Evolutionary conservation across 352 stramenopile species (phyloP).

Genomic region (Pythium grandisporangium): DNA sequence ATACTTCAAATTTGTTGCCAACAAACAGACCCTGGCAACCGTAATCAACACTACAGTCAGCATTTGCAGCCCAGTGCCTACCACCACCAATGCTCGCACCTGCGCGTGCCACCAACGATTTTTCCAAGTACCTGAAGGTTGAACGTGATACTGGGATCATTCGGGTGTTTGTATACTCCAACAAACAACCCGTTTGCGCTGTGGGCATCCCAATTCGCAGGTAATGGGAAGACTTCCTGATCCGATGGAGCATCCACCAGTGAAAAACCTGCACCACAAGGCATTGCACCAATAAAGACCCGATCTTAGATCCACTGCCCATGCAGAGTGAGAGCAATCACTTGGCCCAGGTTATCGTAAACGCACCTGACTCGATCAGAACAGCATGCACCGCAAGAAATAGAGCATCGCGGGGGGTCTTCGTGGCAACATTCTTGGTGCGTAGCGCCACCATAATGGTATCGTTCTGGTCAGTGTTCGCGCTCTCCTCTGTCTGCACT

Average conservation of each 20-base stretch:
- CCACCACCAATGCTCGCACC: too few species aligned
- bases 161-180: slow-evolving; percentile 39
- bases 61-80: too few species aligned
- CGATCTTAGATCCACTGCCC: too few species aligned
- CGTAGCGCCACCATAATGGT: slow-evolving; percentile 27
- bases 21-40: slow-evolving; percentile 54
- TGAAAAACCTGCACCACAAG: slow-evolving; percentile 25
- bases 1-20: slow-evolving; percentile 67
- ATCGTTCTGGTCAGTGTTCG: too few species aligned
- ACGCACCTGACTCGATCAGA: slow-evolving; percentile 56
- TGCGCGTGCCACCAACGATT: too few species aligned
- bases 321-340: too few species aligned
- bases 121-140: slow-evolving; percentile 65
- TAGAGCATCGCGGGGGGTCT: slow-evolving; percentile 44
- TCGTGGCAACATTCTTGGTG: slow-evolving; percentile 31
- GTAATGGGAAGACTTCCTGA: slow-evolving; percentile 21
- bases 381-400: slow-evolving; percentile 65
- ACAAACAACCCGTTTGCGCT: slow-evolving; percentile 56
- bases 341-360: background rate
- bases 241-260: slow-evolving; percentile 10
- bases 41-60: background rate
- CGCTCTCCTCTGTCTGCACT: slow-evolving; percentile 13
- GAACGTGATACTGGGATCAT: slow-evolving; percentile 41
- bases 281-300: too few species aligned
- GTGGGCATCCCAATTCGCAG: slow-evolving; percentile 46